Conservation (phyloP, 495 filamentous ascomycete genomes). For the Tuber umbilicatum region DNA sequence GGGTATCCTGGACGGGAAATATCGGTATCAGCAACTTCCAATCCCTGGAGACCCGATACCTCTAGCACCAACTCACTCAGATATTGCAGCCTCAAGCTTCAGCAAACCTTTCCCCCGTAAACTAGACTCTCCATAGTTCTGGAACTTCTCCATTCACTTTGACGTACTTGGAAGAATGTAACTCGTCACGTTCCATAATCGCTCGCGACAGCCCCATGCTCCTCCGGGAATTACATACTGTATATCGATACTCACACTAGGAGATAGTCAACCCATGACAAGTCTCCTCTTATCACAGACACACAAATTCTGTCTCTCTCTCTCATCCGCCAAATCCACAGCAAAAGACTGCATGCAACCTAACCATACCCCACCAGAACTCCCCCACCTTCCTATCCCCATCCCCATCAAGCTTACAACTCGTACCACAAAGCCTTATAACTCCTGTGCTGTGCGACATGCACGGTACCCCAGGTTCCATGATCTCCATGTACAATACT, state of each 20-base stretch:
- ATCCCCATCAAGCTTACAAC: not conserved
- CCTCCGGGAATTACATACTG: not conserved
- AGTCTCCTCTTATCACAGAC: not conserved
- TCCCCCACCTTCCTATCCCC: not conserved
- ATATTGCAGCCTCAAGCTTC: not conserved
- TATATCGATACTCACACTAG: not conserved
- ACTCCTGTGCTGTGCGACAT: not conserved
- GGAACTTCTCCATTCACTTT: not conserved
- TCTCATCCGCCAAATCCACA: not conserved
- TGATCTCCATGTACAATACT: not conserved
- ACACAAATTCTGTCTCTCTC: not conserved
- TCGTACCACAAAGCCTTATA: not conserved
- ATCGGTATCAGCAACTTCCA: not conserved
- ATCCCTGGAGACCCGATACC: not conserved
- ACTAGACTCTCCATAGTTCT: not conserved
- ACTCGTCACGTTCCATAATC: not conserved
- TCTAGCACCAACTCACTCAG: not conserved
- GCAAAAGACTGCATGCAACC: not conserved
- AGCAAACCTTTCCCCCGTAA: not conserved
- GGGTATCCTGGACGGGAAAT: not conserved
- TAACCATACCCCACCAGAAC: not conserved
- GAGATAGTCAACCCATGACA: not conserved
- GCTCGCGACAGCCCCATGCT: not conserved
- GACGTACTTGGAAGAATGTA: not conserved
- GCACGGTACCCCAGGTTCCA: not conserved